Base-by-base conservation (phyloP, 2,329 filamentous ascomycete genomes). In the Endocalyx cinctus region DNA sequence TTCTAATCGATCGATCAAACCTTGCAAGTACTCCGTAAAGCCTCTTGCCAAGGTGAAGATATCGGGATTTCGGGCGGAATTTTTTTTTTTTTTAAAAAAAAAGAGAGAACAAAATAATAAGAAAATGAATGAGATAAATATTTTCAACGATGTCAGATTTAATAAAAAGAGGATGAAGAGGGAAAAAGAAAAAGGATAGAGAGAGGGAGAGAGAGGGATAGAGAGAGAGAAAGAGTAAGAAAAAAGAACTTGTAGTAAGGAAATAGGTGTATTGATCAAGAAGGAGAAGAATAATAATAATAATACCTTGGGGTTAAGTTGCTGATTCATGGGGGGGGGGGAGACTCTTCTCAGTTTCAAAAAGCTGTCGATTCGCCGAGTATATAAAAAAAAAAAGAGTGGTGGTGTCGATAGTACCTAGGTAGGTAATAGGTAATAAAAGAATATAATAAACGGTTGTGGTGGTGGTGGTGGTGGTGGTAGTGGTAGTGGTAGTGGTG, bases 301-400 rank as follows among this genome's bases (percentile, higher is more conserved):
- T 64, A 41, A 48, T 64, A 66, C 63, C 63, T 67, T 67, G 43
- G 58, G 52, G 13, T 42, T 51, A 35, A 66, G 59, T 58, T 59
- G 62, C 58, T 61, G 58, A 64, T 64, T 67, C 64, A 68, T 68
- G 52, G 55, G 62, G 55, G 48, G 52, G 51, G 52, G 52, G n/a
- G n/a, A n/a, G n/a, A n/a, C 54, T 62, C 59, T 52, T 50, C 51
- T 48, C 20, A 8, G 55, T 47, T 35, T 44, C 43, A 50, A 54
- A 62, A 57, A 54, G 58, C 56, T 49, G 52, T 55, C 50, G 50
- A 51, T 8, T 8, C 20, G n/a, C 8, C 38, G 40, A n/a, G n/a
- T n/a, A n/a, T n/a, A 41, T 41, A 39, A 48, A 39, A 35, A 57
- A 8, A n/a, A n/a, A 8, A 23, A 23, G 8, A 40, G 42, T 43